These are phyloP conservation scores for Lunularia cruciata DNA, from an alignment of 225 moss, liverwort and hornwort species.

Conservation along the genomic window DNA sequence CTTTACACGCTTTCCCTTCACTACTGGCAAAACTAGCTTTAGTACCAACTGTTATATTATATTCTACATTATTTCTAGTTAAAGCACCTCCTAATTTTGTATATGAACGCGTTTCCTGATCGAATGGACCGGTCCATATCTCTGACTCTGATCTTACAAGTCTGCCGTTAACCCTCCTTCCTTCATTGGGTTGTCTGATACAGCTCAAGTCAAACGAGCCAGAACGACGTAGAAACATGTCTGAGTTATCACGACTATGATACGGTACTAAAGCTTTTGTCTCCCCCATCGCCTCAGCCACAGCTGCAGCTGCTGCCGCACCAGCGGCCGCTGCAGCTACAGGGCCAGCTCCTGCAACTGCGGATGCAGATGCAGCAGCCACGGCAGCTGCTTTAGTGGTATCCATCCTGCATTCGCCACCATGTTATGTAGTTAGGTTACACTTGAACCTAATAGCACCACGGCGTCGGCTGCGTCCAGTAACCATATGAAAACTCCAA, in stretches of 20 bases:
- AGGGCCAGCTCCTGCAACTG: conserved; percentile 65
- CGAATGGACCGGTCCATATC: conserved; percentile 20
- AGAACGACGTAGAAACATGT: conserved; percentile 49
- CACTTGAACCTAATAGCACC: too few species aligned
- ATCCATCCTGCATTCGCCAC: conserved; percentile 42
- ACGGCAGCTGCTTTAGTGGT: conserved; percentile 75
- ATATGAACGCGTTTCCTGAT: conserved; percentile 4
- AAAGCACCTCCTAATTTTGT: conserved; percentile 13
- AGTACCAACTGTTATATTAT: not conserved
- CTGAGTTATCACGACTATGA: conserved; percentile 42
- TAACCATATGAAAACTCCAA: too few species aligned
- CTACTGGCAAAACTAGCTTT: conserved; percentile 10
- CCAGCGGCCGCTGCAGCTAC: conserved; percentile 70
- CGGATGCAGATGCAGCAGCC: conserved; percentile 69
- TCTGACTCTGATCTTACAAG: conserved; percentile 62
- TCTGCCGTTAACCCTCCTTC: conserved; percentile 31
- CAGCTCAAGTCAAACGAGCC: conserved; percentile 54
- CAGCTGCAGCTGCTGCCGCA: conserved; percentile 65
- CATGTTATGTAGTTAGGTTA: too few species aligned
- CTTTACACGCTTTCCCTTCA: not conserved
- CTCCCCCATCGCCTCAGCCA: conserved; percentile 58
- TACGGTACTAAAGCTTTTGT: conserved; percentile 51
- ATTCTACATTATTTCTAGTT: conserved; percentile 11
- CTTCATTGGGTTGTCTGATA: conserved; percentile 2
- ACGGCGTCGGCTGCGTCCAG: too few species aligned